Base-by-base conservation (phyloP, 352 stramenopile species). In the Pythium rhizo-oryzae region DNA sequence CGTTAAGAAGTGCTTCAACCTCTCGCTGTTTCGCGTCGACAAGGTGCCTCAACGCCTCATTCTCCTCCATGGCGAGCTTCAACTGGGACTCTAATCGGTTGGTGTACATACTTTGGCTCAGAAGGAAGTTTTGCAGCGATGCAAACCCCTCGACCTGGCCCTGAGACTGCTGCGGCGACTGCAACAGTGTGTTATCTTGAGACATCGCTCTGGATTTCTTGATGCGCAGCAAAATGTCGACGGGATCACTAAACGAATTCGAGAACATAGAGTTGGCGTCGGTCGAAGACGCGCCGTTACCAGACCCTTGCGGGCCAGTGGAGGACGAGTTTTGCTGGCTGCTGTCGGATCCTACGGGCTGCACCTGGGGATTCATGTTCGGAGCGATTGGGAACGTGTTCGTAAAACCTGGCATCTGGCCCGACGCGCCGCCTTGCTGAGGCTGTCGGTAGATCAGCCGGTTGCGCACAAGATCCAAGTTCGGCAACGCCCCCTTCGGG, bases 161-260 rank as follows among this genome's bases (percentile, higher is more conserved):
- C 21, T 76, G 65, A 1, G 62, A 39, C 52, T 84, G 72, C 49
- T 78, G 72, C 15, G 69, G 74, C 18, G 65, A 72, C 23, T 71
- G 59, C n/a, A 79, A 64, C 18, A 79, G 58, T 25, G 70, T 65
- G 49, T 62, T 72, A 41, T 76, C 69, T 37, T 65, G 55, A 1
- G 70, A 76, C 61, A 70, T 69, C 16, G 70, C 65, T 18, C 72
- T 71, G n/a, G 82, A 92, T 47, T 92, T 87, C 65, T 92, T 92
- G 67, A 92, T 91, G 16, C 81, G 82, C 15, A 92, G 63, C 49
- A 92, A 56, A 50, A 92, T 90, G 44, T 91, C 82, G n/a, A 92
- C 84, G 1, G 84, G 84, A 55, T 92, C 84, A 51, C 76, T 91
- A 54, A 90, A 89, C 2, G 84, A 89, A 53, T 81, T 86, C 21